Evolutionary conservation across 768 basidiomycete genomes (phyloP).

Genomic region (Boletus tomentosulus): DNA sequence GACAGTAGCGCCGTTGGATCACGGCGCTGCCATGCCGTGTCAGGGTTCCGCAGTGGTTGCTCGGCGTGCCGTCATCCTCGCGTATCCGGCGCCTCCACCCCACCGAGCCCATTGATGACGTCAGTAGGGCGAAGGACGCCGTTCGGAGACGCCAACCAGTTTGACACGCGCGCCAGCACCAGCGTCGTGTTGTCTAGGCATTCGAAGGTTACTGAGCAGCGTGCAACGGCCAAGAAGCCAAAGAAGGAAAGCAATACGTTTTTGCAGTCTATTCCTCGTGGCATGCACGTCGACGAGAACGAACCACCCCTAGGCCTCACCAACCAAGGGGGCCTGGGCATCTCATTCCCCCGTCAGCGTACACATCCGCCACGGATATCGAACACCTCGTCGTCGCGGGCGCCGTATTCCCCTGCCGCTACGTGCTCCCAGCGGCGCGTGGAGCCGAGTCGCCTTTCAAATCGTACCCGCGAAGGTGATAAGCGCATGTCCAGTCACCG

Average conservation of each 20-base stretch:
- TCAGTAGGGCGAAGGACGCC: background rate
- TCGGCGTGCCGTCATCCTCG: slow-evolving; percentile 24
- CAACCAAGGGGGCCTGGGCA: slow-evolving; percentile 3
- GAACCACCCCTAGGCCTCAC: slow-evolving; percentile 1
- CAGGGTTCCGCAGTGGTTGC: slow-evolving; percentile 28
- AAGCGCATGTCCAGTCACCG: slow-evolving; percentile 12
- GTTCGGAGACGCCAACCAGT: background rate
- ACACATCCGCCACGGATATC: slow-evolving; percentile 11
- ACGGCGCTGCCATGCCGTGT: slow-evolving; percentile 6
- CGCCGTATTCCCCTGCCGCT: background rate
- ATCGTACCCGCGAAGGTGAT: slow-evolving; percentile 13
- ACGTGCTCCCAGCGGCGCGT: slow-evolving; percentile 6
- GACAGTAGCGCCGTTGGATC: slow-evolving; percentile 1
- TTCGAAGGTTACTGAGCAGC: background rate
- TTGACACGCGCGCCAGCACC: background rate
- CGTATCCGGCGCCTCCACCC: slow-evolving; percentile 8
- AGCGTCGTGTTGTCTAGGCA: background rate
- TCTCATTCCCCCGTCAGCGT: slow-evolving; percentile 14
- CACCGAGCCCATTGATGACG: slow-evolving; percentile 5
- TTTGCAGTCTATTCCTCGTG: background rate
- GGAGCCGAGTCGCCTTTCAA: slow-evolving; percentile 1
- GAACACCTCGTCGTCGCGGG: slow-evolving; percentile 1
- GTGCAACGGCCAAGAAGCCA: slow-evolving; percentile 1
- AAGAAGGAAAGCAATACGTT: slow-evolving; percentile 6
- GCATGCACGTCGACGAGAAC: slow-evolving; percentile 17